Base-by-base conservation (phyloP, 2,329 filamentous ascomycete species). In the Geoglossum cookeanum region DNA sequence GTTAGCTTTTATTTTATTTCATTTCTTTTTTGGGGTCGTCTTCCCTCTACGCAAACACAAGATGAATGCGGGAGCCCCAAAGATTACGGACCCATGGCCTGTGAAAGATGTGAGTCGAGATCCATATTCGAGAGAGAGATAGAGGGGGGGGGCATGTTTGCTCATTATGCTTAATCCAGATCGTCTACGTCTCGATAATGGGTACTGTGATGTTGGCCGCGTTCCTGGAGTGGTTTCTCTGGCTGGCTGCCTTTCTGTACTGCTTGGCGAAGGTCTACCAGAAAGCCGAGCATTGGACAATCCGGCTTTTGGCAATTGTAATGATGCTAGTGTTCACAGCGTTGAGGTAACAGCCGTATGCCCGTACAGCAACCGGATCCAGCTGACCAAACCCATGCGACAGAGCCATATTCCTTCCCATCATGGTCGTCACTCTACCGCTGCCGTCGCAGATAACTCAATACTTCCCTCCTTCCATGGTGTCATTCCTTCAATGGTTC, bases 381-480 rank as follows among this genome's bases (percentile, higher is more conserved):
- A 30, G 33, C 27, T 57, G 13, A 33, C 48, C 3, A 55, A n/a
- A 30, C 29, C n/a, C n/a, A 4, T 9, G 52, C 33, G 56, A 47
- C 63, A 92, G 88, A 64, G 76, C 77, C 57, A 85, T 94, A 42
- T 97, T 95, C 70, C 75, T 97, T 32, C 91, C 91, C 0, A 85
- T 96, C 62, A 95, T 97, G 89, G 70, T 96, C 27, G 88, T 95
- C 53, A 97, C 90, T 0, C 75, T 97, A 3, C 91, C 91, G 0
- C 75, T 97, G 2, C 91, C 91, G 0, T 70, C 75, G 22, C 77
- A 80, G 59, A 74, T 96, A 51, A 83, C 83, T 6, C 75, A 78
- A 59, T 78, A 85, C 63, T 94, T 91, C 71, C 90, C 91, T 0
- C 57, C 68, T 2, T 57, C 69, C 1, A 79, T 92, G 75, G 84